Conservation (phyloP, 2,329 filamentous ascomycete genomes). For the Colletotrichum higginsianum region DNA sequence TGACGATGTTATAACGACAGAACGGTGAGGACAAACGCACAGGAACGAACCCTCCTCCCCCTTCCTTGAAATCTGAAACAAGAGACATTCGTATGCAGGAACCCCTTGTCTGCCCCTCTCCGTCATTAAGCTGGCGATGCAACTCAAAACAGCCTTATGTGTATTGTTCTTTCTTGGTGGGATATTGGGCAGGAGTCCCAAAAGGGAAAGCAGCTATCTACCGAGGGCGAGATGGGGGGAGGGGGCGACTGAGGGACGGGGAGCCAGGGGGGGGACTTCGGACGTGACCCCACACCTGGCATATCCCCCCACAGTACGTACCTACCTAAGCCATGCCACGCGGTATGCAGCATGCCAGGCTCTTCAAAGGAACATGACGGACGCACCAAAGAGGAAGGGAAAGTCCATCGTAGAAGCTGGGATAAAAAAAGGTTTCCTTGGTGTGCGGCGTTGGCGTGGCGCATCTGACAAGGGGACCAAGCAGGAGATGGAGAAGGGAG, state of each 20-base stretch:
- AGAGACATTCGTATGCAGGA: slow-evolving; percentile 35
- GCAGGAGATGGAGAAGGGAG: too few relatives aligned
- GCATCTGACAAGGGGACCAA: slow-evolving; percentile 23
- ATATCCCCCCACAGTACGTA: neutral
- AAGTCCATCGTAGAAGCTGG: slow-evolving; percentile 7
- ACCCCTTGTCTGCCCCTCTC: neutral
- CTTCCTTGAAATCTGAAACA: slow-evolving; percentile 34
- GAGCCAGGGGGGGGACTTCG: neutral
- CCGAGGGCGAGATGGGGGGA: slow-evolving; percentile 11
- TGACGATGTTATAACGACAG: slow-evolving; percentile 31
- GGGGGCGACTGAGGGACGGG: neutral
- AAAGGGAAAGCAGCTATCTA: slow-evolving; percentile 25
- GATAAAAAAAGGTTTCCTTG: slow-evolving; percentile 40
- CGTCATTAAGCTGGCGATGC: slow-evolving; percentile 21
- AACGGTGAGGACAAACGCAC: neutral
- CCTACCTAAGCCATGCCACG: neutral
- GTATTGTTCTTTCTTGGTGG: slow-evolving; percentile 9
- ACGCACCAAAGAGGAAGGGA: neutral
- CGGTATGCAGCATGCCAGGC: too few relatives aligned
- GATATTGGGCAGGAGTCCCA: neutral
- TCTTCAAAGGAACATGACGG: neutral
- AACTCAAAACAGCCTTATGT: slow-evolving; percentile 40
- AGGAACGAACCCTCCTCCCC: neutral
- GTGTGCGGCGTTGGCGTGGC: slow-evolving; percentile 30
- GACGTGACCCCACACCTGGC: neutral